Conservation (phyloP, 75 land plant genomes). For the Pinus albicaulis region DNA sequence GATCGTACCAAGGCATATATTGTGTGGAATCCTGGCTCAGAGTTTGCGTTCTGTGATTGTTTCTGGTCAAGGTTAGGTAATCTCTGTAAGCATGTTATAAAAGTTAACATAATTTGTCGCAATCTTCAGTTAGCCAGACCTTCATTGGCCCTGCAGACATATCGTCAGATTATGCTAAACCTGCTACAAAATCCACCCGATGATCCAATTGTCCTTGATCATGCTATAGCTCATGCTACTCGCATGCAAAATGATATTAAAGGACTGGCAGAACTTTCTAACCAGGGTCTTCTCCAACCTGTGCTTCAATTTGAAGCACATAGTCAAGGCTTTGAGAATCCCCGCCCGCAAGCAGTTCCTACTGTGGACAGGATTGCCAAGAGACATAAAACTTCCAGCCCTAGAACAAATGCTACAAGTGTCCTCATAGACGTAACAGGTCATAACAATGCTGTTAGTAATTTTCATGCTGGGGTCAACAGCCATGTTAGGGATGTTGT, state of each 20-base stretch:
- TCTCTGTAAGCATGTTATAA: constrained; percentile 50
- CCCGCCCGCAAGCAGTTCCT: constrained; percentile 1
- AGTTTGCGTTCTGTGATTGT: constrained; percentile 51
- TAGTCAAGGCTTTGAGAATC: constrained; percentile 1
- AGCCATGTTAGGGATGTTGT: constrained; percentile 11
- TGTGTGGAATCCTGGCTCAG: constrained; percentile 55
- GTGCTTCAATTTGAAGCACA: constrained; percentile 15
- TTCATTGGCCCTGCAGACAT: constrained; percentile 23
- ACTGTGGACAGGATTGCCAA: constrained; percentile 9
- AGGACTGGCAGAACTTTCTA: constrained; percentile 28
- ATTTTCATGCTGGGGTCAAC: not conserved
- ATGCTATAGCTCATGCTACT: constrained; percentile 28
- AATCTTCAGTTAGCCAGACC: constrained; percentile 32
- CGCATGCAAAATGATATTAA: constrained; percentile 32
- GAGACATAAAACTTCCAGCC: constrained; percentile 11
- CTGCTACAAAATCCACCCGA: constrained; percentile 30
- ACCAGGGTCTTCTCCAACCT: constrained; percentile 30
- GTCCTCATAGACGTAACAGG: not conserved
- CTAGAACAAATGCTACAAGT: constrained; percentile 6
- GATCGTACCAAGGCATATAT: constrained; percentile 25
- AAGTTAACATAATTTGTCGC: constrained; percentile 33
- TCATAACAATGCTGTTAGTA: constrained; percentile 4
- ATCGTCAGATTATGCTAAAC: constrained; percentile 25
- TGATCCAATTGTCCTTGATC: constrained; percentile 39
- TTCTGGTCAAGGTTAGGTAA: constrained; percentile 45